These are phyloP conservation scores for Phytophthora constricta DNA, from an alignment of 352 stramenopile species.

Conservation along the genomic window DNA sequence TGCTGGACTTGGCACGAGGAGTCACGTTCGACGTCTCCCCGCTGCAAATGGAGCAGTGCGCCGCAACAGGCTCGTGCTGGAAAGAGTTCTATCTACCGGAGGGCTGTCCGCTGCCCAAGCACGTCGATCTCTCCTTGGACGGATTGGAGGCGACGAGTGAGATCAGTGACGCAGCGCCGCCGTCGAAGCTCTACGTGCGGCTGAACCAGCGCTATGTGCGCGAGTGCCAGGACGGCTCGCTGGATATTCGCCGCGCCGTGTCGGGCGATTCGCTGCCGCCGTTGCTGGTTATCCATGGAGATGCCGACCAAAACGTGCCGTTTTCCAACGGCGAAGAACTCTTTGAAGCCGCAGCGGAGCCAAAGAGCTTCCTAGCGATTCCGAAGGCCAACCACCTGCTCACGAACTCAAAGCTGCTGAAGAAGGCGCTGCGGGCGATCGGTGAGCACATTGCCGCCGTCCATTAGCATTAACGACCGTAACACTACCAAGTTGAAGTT, in stretches of 20 bases:
- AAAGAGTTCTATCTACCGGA: constrained; percentile 77
- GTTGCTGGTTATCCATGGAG: constrained; percentile 75
- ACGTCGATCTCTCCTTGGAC: constrained; percentile 53
- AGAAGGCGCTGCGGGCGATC: constrained; percentile 66
- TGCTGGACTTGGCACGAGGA: constrained; percentile 55
- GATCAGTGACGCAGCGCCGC: constrained; percentile 24
- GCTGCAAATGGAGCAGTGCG: constrained; percentile 52
- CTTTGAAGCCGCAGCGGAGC: constrained; percentile 57
- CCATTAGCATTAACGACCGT: neutral
- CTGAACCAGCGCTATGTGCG: constrained; percentile 58
- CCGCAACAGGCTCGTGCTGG: constrained; percentile 53
- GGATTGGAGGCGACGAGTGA: constrained; percentile 30
- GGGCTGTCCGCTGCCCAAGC: constrained; percentile 40
- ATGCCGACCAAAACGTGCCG: constrained; percentile 67
- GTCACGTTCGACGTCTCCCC: constrained; percentile 67
- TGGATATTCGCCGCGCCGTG: constrained; percentile 56
- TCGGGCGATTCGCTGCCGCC: constrained; percentile 25
- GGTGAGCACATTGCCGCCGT: constrained; percentile 31
- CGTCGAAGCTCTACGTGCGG: constrained; percentile 59
- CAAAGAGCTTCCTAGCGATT: constrained; percentile 64
- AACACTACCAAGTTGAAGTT: too few species aligned
- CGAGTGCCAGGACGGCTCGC: constrained; percentile 49
- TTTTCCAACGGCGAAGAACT: constrained; percentile 58
- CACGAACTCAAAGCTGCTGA: constrained; percentile 77
- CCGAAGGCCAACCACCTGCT: constrained; percentile 78